Conservation (phyloP, 1,284 basidiomycete genomes). For the Rhodofomes roseus region DNA sequence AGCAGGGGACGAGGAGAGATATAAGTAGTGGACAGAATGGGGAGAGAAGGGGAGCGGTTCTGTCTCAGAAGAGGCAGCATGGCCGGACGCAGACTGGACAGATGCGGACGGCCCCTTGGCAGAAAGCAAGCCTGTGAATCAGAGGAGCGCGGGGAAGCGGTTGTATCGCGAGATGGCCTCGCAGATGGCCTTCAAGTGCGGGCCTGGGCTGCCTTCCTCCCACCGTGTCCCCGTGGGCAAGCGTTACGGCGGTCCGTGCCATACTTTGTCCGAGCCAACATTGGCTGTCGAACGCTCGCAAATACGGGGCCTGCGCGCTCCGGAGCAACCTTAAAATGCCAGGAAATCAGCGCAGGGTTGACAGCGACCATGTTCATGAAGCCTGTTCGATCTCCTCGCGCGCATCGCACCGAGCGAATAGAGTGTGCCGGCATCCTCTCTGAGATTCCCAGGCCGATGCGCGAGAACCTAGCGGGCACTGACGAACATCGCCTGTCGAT, state of each 20-base stretch:
- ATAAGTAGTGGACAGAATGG: neutral
- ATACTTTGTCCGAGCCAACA: neutral
- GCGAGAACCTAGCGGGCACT: neutral
- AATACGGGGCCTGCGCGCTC: neutral
- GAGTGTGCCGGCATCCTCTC: neutral
- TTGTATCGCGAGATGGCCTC: neutral
- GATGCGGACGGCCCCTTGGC: conserved; percentile 1
- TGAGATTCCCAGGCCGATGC: neutral
- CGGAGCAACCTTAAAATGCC: neutral
- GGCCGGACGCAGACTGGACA: conserved; percentile 1
- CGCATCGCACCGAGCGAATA: neutral
- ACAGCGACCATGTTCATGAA: neutral
- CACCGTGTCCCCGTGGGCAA: neutral
- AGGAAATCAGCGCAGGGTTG: neutral
- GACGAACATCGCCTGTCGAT: neutral
- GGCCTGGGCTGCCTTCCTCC: neutral
- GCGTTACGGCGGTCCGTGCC: neutral
- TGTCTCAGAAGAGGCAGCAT: neutral
- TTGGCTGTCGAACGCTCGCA: neutral
- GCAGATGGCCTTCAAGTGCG: neutral
- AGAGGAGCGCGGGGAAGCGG: neutral
- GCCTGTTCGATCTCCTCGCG: neutral
- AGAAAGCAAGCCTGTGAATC: neutral
- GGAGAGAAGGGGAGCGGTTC: neutral
- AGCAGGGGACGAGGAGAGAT: neutral